These are phyloP conservation scores for Chalciporus sp. DNA, from an alignment of 1,284 basidiomycete genomes.

Conservation along the genomic window DNA sequence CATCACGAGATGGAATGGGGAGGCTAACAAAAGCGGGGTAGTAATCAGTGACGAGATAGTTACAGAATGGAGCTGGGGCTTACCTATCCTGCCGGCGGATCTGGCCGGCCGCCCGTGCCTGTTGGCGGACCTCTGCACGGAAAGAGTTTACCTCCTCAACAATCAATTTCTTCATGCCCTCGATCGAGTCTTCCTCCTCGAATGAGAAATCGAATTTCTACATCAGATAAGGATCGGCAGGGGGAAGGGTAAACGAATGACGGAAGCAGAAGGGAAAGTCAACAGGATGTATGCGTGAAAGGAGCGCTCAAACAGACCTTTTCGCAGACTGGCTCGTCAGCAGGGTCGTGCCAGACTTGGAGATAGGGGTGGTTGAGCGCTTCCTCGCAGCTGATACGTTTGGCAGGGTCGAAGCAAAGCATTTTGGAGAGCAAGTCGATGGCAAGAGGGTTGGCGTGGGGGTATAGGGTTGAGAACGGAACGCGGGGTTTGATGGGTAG, in stretches of 20 bases:
- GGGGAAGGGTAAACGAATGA: background rate
- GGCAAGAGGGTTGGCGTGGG: conserved; percentile 90
- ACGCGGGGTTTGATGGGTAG: conserved; percentile 96
- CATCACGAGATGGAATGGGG: conserved; percentile 76
- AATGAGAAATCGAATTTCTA: conserved; percentile 98
- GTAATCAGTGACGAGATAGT: no score
- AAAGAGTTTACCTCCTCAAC: conserved; percentile 92
- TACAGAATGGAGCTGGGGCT: conserved; percentile 7
- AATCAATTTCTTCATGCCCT: conserved; percentile 97
- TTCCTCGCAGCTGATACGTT: conserved; percentile 94
- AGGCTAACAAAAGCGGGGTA: conserved; percentile 46
- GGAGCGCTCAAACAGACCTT: conserved; percentile 44
- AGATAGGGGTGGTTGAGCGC: conserved; percentile 95
- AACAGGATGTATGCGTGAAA: background rate
- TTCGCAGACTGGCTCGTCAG: conserved; percentile 84
- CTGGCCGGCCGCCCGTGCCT: conserved; percentile 69
- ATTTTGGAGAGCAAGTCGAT: conserved; percentile 92
- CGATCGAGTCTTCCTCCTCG: conserved; percentile 94
- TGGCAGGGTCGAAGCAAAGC: conserved; percentile 95
- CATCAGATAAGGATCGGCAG: background rate
- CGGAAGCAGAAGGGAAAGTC: conserved; percentile 1
- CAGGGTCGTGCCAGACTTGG: conserved; percentile 93
- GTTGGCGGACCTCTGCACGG: conserved; percentile 81
- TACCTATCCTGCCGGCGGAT: conserved; percentile 75
- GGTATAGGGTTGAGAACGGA: conserved; percentile 90